Conservation (phyloP, 768 basidiomycete genomes). For the Calvatia gigantea region DNA sequence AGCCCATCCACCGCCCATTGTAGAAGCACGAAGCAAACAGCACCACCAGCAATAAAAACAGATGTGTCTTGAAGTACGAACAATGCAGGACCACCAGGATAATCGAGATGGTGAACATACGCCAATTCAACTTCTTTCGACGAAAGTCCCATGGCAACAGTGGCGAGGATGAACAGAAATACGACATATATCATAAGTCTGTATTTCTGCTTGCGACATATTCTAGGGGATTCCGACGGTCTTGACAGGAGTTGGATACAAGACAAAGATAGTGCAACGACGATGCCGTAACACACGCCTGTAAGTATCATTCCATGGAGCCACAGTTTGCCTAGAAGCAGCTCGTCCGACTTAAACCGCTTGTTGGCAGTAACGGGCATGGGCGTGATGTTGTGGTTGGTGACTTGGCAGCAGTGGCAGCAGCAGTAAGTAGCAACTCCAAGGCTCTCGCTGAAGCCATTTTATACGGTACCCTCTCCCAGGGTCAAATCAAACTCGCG, state of each 20-base stretch:
- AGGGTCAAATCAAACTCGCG: too few relatives aligned
- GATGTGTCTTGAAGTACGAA: not conserved
- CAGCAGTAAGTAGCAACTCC: too few relatives aligned
- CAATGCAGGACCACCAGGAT: not conserved
- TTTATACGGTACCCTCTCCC: too few relatives aligned
- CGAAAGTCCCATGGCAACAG: not conserved
- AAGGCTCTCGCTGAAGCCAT: too few relatives aligned
- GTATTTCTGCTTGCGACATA: too few relatives aligned
- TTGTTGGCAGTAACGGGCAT: not conserved
- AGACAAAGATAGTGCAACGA: not conserved
- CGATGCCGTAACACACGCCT: not conserved
- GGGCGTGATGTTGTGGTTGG: not conserved
- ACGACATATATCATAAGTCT: not conserved
- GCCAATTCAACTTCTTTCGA: not conserved
- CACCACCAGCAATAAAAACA: not conserved
- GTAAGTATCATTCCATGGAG: constrained; percentile 1
- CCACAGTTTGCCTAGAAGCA: not conserved
- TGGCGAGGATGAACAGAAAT: not conserved
- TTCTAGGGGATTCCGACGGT: not conserved
- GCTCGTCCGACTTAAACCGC: not conserved
- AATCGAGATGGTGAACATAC: not conserved
- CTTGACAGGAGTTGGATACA: not conserved
- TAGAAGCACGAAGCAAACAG: not conserved
- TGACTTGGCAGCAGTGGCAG: too few relatives aligned
- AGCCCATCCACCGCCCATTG: constrained; percentile 2